Evolutionary conservation across 768 basidiomycete species (phyloP).

Genomic region (Nidularia pulvinata): DNA sequence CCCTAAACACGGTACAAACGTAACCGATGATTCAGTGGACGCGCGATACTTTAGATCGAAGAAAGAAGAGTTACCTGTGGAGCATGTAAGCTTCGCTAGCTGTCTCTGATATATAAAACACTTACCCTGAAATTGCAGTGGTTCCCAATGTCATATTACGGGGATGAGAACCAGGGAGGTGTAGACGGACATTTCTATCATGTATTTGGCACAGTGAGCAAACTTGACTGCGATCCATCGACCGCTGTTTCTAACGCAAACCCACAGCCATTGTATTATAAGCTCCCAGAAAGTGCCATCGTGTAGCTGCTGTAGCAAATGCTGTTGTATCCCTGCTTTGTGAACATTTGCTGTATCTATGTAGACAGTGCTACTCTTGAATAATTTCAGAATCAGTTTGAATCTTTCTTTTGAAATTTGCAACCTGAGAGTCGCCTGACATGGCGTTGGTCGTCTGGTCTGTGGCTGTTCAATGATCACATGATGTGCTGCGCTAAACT

Average conservation of each 20-base stretch:
- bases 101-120: not conserved
- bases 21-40: conserved; percentile 56
- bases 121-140: conserved; percentile 40
- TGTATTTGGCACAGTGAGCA: conserved; percentile 70
- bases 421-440: no score
- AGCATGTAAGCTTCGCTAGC: conserved; percentile 47
- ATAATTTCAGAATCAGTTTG: no score
- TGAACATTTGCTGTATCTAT: no score
- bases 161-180: conserved; percentile 48
- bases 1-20: conserved; percentile 52
- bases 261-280: conserved; percentile 51
- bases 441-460: no score
- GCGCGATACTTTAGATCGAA: conserved; percentile 67
- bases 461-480: no score
- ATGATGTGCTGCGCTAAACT: no score
- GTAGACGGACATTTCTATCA: conserved; percentile 76
- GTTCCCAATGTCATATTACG: conserved; percentile 78
- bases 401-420: no score
- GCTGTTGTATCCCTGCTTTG: no score
- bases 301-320: no score
- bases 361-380: no score
- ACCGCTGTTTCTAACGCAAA: no score
- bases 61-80: conserved; percentile 65
- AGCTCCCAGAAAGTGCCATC: conserved; percentile 41
- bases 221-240: no score